These are phyloP conservation scores for Cyberlindnera xishuangbannaensis DNA, from an alignment of 805 yeast species.

Conservation along the genomic window DNA sequence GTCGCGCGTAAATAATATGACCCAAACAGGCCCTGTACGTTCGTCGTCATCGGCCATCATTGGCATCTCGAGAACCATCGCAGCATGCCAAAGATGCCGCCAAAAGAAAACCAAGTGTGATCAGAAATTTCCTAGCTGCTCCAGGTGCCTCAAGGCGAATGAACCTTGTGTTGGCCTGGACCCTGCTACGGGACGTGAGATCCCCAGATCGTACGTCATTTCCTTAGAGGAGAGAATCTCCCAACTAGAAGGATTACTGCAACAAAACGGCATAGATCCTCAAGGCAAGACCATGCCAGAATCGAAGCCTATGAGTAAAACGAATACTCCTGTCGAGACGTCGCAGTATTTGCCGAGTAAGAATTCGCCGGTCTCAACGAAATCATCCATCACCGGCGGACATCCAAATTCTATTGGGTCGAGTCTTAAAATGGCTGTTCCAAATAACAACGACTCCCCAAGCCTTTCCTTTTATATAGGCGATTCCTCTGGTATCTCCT, in stretches of 20 bases:
- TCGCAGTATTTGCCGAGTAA: neutral
- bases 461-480: constrained; percentile 35
- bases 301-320: neutral
- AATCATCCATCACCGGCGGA: constrained; percentile 4
- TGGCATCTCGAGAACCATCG: constrained; percentile 58
- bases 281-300: constrained; percentile 9
- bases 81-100: constrained; percentile 84
- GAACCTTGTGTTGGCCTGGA: constrained; percentile 79
- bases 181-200: constrained; percentile 82
- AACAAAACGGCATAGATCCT: constrained; percentile 36
- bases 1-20: neutral
- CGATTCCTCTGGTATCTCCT: constrained; percentile 58
- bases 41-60: constrained; percentile 23
- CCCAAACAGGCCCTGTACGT: neutral
- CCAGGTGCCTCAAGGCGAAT: constrained; percentile 50
- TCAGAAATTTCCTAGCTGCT: constrained; percentile 52
- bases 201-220: constrained; percentile 73
- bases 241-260: constrained; percentile 47
- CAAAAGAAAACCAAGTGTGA: constrained; percentile 59
- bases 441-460: constrained; percentile 9
- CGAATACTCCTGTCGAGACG: constrained; percentile 3
- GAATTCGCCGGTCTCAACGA: constrained; percentile 5
- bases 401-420: constrained; percentile 19
- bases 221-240: constrained; percentile 63
- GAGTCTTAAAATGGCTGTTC: constrained; percentile 16